Evolutionary conservation across 2,329 filamentous ascomycete genomes (phyloP).

Genomic region (Fusarium clavum): DNA sequence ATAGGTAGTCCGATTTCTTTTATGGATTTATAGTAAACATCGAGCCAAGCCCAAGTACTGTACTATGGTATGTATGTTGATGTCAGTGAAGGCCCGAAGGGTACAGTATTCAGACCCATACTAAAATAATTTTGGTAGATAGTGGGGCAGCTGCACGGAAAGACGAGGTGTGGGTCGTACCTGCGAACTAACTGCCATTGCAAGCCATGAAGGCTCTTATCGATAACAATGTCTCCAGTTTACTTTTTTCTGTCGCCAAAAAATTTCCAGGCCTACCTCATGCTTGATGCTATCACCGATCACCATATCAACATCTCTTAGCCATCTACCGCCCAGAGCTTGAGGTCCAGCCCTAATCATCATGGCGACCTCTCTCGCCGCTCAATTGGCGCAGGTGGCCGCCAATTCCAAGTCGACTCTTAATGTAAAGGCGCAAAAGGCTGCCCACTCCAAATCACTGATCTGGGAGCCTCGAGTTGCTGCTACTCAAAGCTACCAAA

Average conservation of each 20-base stretch:
- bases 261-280: slow-evolving; percentile 47
- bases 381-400: slow-evolving; percentile 93
- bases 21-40: background rate
- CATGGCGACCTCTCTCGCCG: slow-evolving; percentile 89
- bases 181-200: background rate
- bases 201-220: slow-evolving; percentile 40
- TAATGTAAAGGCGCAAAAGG: slow-evolving; percentile 92
- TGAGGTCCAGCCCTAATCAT: slow-evolving; percentile 42
- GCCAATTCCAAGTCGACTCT: slow-evolving; percentile 90
- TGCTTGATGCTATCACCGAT: slow-evolving; percentile 35
- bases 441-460: slow-evolving; percentile 91
- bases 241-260: slow-evolving; percentile 44
- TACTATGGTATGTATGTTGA: background rate
- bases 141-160: background rate
- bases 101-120: background rate
- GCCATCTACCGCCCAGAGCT: slow-evolving; percentile 42
- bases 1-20: background rate
- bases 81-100: background rate
- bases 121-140: background rate
- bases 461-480: slow-evolving; percentile 91
- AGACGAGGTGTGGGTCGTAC: background rate
- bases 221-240: slow-evolving; percentile 48
- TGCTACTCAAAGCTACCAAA: slow-evolving; percentile 88
- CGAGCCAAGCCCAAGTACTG: background rate
- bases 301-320: slow-evolving; percentile 34